These are phyloP conservation scores for Thraustotheca clavata DNA, from an alignment of 352 stramenopile genomes.

Conservation along the genomic window DNA sequence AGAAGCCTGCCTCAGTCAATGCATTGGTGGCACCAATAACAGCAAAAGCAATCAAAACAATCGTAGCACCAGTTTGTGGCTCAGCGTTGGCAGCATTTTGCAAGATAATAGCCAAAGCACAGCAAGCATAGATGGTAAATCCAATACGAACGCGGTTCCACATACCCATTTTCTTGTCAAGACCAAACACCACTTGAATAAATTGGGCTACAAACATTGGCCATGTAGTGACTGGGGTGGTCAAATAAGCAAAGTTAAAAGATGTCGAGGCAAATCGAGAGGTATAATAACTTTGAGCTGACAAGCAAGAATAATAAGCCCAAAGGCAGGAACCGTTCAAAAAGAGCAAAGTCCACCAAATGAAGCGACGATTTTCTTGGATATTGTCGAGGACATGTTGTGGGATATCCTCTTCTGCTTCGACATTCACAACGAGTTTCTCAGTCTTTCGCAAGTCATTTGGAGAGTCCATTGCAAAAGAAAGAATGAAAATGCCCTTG, in stretches of 20 bases:
- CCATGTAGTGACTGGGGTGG: slow-evolving; percentile 48
- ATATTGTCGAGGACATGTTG: slow-evolving; percentile 53
- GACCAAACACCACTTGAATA: slow-evolving; percentile 40
- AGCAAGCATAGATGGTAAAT: slow-evolving; percentile 44
- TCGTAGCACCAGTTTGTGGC: slow-evolving; percentile 30
- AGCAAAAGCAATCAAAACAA: slow-evolving; percentile 51
- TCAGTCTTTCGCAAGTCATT: not conserved
- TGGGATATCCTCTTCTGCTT: slow-evolving; percentile 24
- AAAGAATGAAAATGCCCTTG: not conserved
- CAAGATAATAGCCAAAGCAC: slow-evolving; percentile 54
- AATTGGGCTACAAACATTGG: slow-evolving; percentile 49
- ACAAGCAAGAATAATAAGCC: slow-evolving; percentile 70
- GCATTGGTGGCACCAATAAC: slow-evolving; percentile 47
- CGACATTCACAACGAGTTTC: not conserved
- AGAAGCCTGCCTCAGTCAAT: slow-evolving; percentile 46
- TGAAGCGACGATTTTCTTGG: slow-evolving; percentile 36
- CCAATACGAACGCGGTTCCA: slow-evolving; percentile 37
- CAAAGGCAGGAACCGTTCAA: slow-evolving; percentile 64
- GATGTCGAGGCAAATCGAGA: slow-evolving; percentile 33
- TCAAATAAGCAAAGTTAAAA: slow-evolving; percentile 59
- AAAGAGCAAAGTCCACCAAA: slow-evolving; percentile 63
- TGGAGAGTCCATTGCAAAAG: not conserved
- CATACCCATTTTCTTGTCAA: slow-evolving; percentile 52
- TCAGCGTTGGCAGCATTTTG: slow-evolving; percentile 20
- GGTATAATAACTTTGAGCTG: slow-evolving; percentile 50